phyloP scores from a whole-genome alignment of 2,329 filamentous ascomycete species.

The Cryphonectria radicalis region DNA sequence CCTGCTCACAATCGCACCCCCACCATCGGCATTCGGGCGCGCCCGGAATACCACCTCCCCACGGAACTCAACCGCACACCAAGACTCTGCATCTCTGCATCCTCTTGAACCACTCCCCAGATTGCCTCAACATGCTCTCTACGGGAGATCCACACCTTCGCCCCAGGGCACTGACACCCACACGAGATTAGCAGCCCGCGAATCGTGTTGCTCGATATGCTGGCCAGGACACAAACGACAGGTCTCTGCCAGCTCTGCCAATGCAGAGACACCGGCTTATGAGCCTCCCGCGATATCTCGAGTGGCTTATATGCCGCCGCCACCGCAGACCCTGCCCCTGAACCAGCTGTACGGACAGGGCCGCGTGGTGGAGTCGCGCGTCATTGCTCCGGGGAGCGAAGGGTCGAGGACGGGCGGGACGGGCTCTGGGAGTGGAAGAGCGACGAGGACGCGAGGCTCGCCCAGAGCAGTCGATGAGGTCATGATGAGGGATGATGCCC shows the following conservation, averaged over 20 bases:
- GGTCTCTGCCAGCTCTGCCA: constrained; percentile 10
- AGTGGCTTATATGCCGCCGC: constrained; percentile 26
- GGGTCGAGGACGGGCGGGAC: constrained; percentile 8
- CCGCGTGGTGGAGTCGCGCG: constrained; percentile 21
- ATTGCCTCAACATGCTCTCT: constrained; percentile 3
- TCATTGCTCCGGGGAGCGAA: constrained; percentile 9
- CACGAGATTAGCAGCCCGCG: background rate
- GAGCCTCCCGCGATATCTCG: constrained; percentile 9
- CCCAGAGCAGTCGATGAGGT: constrained; percentile 8
- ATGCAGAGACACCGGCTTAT: constrained; percentile 18
- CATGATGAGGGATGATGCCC: constrained; percentile 22
- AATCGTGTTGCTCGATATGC: constrained; percentile 10
- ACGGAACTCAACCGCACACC: constrained; percentile 12
- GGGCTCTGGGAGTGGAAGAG: background rate
- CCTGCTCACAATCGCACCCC: constrained; percentile 44
- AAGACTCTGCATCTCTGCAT: background rate
- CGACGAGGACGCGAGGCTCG: constrained; percentile 22
- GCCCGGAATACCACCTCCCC: constrained; percentile 48
- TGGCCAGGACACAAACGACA: constrained; percentile 22
- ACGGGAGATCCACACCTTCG: constrained; percentile 7
- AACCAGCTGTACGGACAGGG: constrained; percentile 22
- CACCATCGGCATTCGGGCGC: constrained; percentile 44
- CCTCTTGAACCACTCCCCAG: constrained; percentile 12
- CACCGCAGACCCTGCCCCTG: constrained; percentile 15
- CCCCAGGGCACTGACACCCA: background rate